These are phyloP conservation scores for Globisporangium recalcitrans DNA, from an alignment of 352 stramenopile genomes.

Conservation along the genomic window DNA sequence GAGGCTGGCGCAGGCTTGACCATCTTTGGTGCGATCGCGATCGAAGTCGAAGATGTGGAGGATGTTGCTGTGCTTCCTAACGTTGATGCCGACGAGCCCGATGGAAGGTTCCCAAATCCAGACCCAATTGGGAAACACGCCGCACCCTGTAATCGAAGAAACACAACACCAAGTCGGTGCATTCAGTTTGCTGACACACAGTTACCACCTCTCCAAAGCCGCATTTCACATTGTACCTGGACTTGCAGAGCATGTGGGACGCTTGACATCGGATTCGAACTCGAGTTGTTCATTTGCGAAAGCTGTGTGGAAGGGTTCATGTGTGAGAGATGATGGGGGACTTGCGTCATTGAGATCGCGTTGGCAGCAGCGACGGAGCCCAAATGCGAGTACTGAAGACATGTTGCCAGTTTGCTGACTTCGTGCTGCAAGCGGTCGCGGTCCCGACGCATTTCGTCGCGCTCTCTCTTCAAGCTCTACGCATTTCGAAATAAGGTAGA, in stretches of 20 bases:
- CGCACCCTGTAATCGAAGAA: conserved; percentile 20
- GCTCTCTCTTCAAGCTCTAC: conserved; percentile 46
- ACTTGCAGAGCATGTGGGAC: conserved; percentile 25
- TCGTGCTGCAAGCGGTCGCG: conserved; percentile 60
- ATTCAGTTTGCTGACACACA: background rate
- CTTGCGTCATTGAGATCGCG: conserved; percentile 37
- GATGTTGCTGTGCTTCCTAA: background rate
- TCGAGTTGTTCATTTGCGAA: conserved; percentile 5
- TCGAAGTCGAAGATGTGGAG: conserved; percentile 2
- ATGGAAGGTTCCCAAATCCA: conserved; percentile 17
- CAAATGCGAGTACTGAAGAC: conserved; percentile 59
- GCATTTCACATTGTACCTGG: background rate
- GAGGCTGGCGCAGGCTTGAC: conserved; percentile 12
- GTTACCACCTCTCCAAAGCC: background rate
- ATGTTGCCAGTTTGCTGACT: conserved; percentile 61
- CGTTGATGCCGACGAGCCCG: conserved; percentile 5
- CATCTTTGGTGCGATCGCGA: conserved; percentile 18
- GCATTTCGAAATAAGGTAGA: background rate
- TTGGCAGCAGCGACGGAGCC: conserved; percentile 43
- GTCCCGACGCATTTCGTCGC: conserved; percentile 54
- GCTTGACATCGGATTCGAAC: background rate
- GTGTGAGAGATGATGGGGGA: conserved; percentile 5
- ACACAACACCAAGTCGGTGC: conserved; percentile 3
- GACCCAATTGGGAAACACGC: conserved; percentile 48
- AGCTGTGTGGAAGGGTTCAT: conserved; percentile 2